These are phyloP conservation scores for Cercophora scortea DNA, from an alignment of 495 filamentous ascomycete genomes.

Conservation along the genomic window DNA sequence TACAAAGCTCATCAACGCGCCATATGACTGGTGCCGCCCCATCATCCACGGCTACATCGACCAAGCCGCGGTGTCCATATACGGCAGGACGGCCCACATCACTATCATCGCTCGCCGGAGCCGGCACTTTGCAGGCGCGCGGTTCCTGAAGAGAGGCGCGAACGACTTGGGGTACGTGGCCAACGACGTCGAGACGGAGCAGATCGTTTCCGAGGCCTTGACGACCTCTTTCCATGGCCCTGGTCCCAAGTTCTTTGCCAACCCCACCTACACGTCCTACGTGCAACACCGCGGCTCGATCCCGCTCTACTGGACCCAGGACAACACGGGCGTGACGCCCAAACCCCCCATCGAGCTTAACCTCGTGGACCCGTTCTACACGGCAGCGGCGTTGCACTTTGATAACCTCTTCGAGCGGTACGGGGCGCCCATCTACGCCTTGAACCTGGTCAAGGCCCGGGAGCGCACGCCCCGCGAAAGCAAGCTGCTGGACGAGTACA, in stretches of 20 bases:
- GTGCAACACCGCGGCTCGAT: slow-evolving; percentile 97
- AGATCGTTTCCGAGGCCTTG: slow-evolving; percentile 88
- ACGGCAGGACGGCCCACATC: slow-evolving; percentile 80
- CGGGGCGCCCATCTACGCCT: slow-evolving; percentile 78
- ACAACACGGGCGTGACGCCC: slow-evolving; percentile 88
- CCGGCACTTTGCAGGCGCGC: slow-evolving; percentile 86
- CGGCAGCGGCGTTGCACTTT: slow-evolving; percentile 92
- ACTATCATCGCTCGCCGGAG: slow-evolving; percentile 90
- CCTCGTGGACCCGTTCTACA: slow-evolving; percentile 90
- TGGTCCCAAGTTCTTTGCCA: slow-evolving; percentile 76
- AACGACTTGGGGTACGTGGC: slow-evolving; percentile 96
- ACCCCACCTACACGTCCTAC: slow-evolving; percentile 89
- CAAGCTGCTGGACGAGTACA: slow-evolving; percentile 81
- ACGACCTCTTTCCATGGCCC: slow-evolving; percentile 95
- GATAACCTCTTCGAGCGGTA: slow-evolving; percentile 93
- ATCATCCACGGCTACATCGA: slow-evolving; percentile 96
- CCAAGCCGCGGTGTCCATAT: slow-evolving; percentile 76
- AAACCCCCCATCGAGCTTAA: slow-evolving; percentile 95
- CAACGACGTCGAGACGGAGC: slow-evolving; percentile 99
- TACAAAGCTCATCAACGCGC: slow-evolving; percentile 58
- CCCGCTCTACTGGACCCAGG: slow-evolving; percentile 94
- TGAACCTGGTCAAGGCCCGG: slow-evolving; percentile 89
- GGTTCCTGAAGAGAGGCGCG: slow-evolving; percentile 89
- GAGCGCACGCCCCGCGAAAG: slow-evolving; percentile 91
- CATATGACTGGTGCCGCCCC: slow-evolving; percentile 93